These are phyloP conservation scores for Zymoseptoria tritici DNA, from an alignment of 2,329 filamentous ascomycete species.

Conservation along the genomic window DNA sequence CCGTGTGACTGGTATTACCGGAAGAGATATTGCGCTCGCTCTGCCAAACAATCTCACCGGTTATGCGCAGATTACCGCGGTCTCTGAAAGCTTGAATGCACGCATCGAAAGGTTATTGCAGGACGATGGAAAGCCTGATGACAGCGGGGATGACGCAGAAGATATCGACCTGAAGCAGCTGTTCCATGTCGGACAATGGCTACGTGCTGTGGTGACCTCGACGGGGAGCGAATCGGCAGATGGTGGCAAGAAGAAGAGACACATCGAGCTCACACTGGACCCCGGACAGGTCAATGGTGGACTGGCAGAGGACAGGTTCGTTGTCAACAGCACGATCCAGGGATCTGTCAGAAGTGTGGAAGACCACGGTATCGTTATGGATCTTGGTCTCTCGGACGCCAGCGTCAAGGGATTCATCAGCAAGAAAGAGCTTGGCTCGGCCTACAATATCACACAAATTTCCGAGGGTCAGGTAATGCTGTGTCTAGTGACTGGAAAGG, in stretches of 20 bases:
- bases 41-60: constrained; percentile 90
- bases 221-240: constrained; percentile 58
- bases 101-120: constrained; percentile 62
- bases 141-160: constrained; percentile 45
- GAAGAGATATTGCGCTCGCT: constrained; percentile 69
- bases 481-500: constrained; percentile 69
- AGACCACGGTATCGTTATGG: constrained; percentile 92
- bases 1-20: constrained; percentile 73
- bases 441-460: constrained; percentile 57
- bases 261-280: constrained; percentile 79
- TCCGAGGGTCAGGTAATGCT: constrained; percentile 80
- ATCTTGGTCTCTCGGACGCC: constrained; percentile 65
- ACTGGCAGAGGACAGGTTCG: constrained; percentile 63
- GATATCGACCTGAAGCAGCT: constrained; percentile 66
- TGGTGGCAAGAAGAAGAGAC: constrained; percentile 62
- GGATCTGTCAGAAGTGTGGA: constrained; percentile 86
- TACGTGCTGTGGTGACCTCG: constrained; percentile 75
- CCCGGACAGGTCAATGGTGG: constrained; percentile 72
- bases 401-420: constrained; percentile 75
- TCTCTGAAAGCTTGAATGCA: constrained; percentile 71
- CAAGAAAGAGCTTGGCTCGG: constrained; percentile 68
- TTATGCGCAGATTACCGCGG: constrained; percentile 82
- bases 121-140: constrained; percentile 45
- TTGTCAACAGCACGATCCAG: constrained; percentile 72
- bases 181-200: constrained; percentile 78